Evolutionary conservation across 208 protist species (phyloP).

Genomic region (Leishmania gerbilli): DNA sequence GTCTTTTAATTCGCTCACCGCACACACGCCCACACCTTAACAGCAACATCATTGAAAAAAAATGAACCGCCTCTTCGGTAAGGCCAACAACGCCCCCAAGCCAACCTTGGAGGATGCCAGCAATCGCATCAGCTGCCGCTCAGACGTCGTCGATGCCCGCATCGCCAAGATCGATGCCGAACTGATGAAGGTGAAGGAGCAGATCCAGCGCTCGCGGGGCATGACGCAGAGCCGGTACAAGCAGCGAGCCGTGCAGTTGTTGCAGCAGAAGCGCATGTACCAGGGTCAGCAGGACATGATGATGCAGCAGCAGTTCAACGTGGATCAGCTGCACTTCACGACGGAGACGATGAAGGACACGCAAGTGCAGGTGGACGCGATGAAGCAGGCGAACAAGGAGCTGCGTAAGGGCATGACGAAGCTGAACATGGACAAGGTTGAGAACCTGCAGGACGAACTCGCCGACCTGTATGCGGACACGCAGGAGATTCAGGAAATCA

Average conservation of each 20-base stretch:
- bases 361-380: slow-evolving; percentile 82
- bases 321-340: slow-evolving; percentile 94
- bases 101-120: slow-evolving; percentile 89
- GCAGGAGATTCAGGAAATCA: slow-evolving; percentile 93
- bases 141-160: slow-evolving; percentile 79
- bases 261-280: slow-evolving; percentile 94
- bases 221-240: slow-evolving; percentile 87
- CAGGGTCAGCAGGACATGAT: slow-evolving; percentile 91
- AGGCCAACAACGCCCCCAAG: slow-evolving; percentile 62
- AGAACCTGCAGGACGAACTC: slow-evolving; percentile 91
- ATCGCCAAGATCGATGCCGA: slow-evolving; percentile 89
- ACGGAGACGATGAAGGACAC: slow-evolving; percentile 92
- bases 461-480: slow-evolving; percentile 90
- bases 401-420: slow-evolving; percentile 89
- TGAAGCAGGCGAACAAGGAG: slow-evolving; percentile 89
- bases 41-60: background rate
- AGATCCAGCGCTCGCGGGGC: slow-evolving; percentile 74
- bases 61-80: slow-evolving; percentile 94
- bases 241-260: slow-evolving; percentile 87
- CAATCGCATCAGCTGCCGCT: slow-evolving; percentile 65
- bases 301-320: slow-evolving; percentile 93
- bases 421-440: slow-evolving; percentile 84
- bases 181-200: slow-evolving; percentile 80
- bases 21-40: background rate
- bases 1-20: background rate